Evolutionary conservation across 1,284 basidiomycete species (phyloP).

Genomic region (Neonothopanus nambi): DNA sequence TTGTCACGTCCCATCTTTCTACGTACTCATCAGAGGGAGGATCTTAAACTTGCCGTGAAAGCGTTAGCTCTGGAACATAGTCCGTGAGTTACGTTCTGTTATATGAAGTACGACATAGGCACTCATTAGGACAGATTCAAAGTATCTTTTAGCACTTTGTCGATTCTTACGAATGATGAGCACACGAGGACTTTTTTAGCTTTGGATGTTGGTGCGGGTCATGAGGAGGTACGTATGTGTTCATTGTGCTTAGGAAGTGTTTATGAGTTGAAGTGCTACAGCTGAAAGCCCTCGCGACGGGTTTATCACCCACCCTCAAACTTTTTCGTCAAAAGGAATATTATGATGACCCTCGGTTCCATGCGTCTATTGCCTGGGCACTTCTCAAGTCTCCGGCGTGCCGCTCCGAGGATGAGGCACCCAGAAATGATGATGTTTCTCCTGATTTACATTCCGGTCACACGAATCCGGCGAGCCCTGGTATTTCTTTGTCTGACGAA

Average conservation of each 20-base stretch:
- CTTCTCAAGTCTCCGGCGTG: slow-evolving; percentile 40
- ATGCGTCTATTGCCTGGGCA: slow-evolving; percentile 81
- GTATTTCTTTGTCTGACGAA: background rate
- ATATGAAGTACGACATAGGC: background rate
- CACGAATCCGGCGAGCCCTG: background rate
- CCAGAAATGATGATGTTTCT: background rate
- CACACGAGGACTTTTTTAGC: slow-evolving; percentile 72
- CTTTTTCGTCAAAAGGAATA: slow-evolving; percentile 69
- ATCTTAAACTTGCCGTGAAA: slow-evolving; percentile 60
- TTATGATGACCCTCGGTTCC: slow-evolving; percentile 74
- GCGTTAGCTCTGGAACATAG: slow-evolving; percentile 41
- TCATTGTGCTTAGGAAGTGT: slow-evolving; percentile 12
- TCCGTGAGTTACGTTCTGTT: slow-evolving; percentile 42
- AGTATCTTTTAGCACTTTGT: slow-evolving; percentile 69
- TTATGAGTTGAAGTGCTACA: slow-evolving; percentile 30
- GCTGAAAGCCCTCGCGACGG: slow-evolving; percentile 54
- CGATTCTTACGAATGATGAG: slow-evolving; percentile 77
- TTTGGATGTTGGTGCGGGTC: slow-evolving; percentile 76
- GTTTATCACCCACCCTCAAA: slow-evolving; percentile 53
- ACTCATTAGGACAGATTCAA: slow-evolving; percentile 53
- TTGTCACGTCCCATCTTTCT: slow-evolving; percentile 76
- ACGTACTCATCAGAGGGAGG: slow-evolving; percentile 73
- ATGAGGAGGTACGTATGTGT: slow-evolving; percentile 53
- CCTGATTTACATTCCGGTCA: background rate
- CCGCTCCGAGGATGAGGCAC: background rate